Base-by-base conservation (phyloP, 208 protist genomes). In the Porcisia deanei region DNA sequence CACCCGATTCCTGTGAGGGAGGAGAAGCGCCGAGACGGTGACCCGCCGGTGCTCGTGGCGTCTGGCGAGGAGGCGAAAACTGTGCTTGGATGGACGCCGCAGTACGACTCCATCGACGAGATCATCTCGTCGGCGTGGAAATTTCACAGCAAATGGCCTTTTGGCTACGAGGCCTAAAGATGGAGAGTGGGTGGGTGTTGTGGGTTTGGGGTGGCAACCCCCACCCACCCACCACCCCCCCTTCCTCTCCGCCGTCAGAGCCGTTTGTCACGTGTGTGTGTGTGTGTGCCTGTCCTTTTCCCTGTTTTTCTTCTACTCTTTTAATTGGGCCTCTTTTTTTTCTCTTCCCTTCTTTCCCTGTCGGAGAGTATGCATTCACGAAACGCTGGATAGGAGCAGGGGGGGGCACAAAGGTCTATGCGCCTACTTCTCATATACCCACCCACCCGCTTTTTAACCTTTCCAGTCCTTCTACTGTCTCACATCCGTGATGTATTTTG, bases 1-100 rank as follows among this genome's bases (percentile, higher is more conserved):
- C 93, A 96, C 55, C 78, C 91, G 2, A 97, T 99, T 73, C 87
- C 94, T 0, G 94, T 88, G 60, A 86, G 90, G 75, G 90, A 93
- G 80, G 84, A 83, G 61, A 69, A 82, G 39, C 89, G 91, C 20
- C 89, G 93, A 20, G 77, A 79, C 30, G 93, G 93, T 8, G 93
- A 97, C 65, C 89, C 88, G 65, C 85, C 91, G 20, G 84, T 90
- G 61, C 86, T 95, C 43, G 90, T 97, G 47, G 93, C 93, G 12
- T 87, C 83, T 61, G 84, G 85, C 20, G 87, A 87, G 52, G 76
- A 88, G 72, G 93, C 91, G n/a, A 78, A 80, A 47, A 64, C 65
- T 43, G 84, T 75, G 22, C 86, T 97, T n/a, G 91, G 90, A 16
- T 97, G 93, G 91, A 84, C 84, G 75, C 73, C 88, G 30, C 79